Evolutionary conservation across 805 yeast species (phyloP).

Genomic region (Kregervanrija delftensis): DNA sequence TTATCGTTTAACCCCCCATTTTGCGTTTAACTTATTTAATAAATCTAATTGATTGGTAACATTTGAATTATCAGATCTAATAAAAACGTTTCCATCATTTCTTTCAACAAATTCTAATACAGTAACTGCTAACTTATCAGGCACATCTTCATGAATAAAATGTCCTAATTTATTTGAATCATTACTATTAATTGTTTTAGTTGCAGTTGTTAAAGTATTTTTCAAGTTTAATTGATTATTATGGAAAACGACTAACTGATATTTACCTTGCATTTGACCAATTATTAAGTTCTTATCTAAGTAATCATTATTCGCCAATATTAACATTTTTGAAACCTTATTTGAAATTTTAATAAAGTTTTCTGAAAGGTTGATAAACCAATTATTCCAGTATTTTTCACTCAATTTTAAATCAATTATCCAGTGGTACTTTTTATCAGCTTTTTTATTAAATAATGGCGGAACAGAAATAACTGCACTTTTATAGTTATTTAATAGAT

Average conservation of each 20-base stretch:
- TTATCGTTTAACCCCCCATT: conserved; percentile 27
- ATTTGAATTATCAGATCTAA: conserved; percentile 6
- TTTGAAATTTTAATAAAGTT: conserved; percentile 34
- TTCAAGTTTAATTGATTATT: conserved; percentile 13
- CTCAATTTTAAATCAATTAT: conserved; percentile 56
- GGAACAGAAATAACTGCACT: conserved; percentile 82
- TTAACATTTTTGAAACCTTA: conserved; percentile 55
- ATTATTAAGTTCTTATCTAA: conserved; percentile 80
- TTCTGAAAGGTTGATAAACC: conserved; percentile 71
- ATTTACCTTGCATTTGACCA: conserved; percentile 98
- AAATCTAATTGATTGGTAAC: conserved; percentile 19
- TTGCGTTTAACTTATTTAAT: conserved; percentile 23
- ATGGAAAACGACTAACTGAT: conserved; percentile 77
- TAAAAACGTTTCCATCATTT: conserved; percentile 29
- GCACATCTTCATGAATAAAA: conserved; percentile 90
- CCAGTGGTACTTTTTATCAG: conserved; percentile 38
- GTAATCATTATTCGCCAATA: conserved; percentile 84
- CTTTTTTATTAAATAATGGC: conserved; percentile 36
- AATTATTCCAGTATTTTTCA: conserved; percentile 64
- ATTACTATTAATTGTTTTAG: conserved; percentile 13
- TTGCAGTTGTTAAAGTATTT: conserved; percentile 20
- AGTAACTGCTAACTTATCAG: conserved; percentile 57
- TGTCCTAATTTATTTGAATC: conserved; percentile 65
- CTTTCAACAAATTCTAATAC: conserved; percentile 43
- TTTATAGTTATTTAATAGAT: conserved; percentile 43